A percentile compares a stretch with the other conserved stretches of the same genome.
Evolutionary conservation across 2,329 filamentous ascomycete genomes (phyloP).

Genomic region (Purpureocillium lavendulum): DNA sequence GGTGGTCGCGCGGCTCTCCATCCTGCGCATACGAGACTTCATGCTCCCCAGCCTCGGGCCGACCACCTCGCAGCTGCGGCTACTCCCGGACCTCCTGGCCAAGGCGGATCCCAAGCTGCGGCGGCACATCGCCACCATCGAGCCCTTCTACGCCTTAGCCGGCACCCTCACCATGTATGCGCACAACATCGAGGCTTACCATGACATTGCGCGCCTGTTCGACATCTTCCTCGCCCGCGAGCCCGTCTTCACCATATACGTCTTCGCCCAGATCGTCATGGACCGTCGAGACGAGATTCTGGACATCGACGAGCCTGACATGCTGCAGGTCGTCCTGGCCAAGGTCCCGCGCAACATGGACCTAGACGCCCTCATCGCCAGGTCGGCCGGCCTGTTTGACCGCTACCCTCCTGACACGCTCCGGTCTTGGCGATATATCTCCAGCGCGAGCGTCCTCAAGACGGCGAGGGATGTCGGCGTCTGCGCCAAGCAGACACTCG

Average conservation of each 20-base stretch:
- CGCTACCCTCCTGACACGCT: slow-evolving; percentile 65
- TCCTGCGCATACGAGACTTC: slow-evolving; percentile 89
- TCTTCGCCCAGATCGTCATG: slow-evolving; percentile 84
- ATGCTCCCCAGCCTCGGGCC: slow-evolving; percentile 86
- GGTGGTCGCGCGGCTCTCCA: slow-evolving; percentile 72
- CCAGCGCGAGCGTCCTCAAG: slow-evolving; percentile 72
- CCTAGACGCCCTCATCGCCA: slow-evolving; percentile 66
- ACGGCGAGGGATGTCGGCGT: slow-evolving; percentile 54
- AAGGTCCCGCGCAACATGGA: slow-evolving; percentile 78
- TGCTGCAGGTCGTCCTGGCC: slow-evolving; percentile 80
- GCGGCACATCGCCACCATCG: slow-evolving; percentile 64
- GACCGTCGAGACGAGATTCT: slow-evolving; percentile 77
- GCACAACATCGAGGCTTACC: slow-evolving; percentile 87
- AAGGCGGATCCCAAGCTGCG: slow-evolving; percentile 64
- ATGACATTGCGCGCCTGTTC: slow-evolving; percentile 82
- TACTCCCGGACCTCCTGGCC: slow-evolving; percentile 75
- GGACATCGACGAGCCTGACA: slow-evolving; percentile 84
- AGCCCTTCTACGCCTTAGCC: slow-evolving; percentile 90
- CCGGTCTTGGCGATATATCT: slow-evolving; percentile 64
- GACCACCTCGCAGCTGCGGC: slow-evolving; percentile 73
- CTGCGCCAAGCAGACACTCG: slow-evolving; percentile 46
- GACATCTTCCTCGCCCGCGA: slow-evolving; percentile 84
- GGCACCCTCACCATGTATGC: slow-evolving; percentile 93
- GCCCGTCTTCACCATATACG: slow-evolving; percentile 82
- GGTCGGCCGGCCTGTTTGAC: slow-evolving; percentile 55